phyloP scores from a whole-genome alignment of 164 flowering plant species.

The Tinospora cordifolia region DNA sequence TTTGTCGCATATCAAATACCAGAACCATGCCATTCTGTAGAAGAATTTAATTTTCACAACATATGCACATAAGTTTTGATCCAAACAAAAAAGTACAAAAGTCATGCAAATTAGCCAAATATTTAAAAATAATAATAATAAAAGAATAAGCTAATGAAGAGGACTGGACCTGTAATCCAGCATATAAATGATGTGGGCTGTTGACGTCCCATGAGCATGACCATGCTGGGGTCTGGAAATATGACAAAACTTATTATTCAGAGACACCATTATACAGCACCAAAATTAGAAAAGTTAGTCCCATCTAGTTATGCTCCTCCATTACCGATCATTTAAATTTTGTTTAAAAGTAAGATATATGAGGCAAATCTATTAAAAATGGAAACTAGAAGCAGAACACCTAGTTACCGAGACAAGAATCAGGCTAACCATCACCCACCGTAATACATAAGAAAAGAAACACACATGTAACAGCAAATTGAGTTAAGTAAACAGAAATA shows the following conservation, averaged over 20 bases:
- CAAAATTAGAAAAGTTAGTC: not conserved
- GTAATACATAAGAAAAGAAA: too few species aligned
- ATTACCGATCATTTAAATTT: not conserved
- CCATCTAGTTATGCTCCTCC: not conserved
- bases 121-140: not conserved
- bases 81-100: not conserved
- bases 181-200: slow-evolving; percentile 51
- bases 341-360: not conserved
- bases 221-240: slow-evolving; percentile 77
- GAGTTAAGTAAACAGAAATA: not conserved
- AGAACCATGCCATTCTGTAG: slow-evolving; percentile 73
- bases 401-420: not conserved
- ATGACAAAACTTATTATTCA: slow-evolving; percentile 7
- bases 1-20: slow-evolving; percentile 81
- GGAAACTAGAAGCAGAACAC: not conserved
- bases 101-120: not conserved
- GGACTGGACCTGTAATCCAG: slow-evolving; percentile 72
- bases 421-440: not conserved
- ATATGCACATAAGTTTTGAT: not conserved
- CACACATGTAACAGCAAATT: not conserved
- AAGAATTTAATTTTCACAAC: not conserved
- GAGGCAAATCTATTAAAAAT: not conserved
- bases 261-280: not conserved
- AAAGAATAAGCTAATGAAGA: not conserved
- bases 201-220: slow-evolving; percentile 88